Evolutionary conservation across 163 green algal genomes (phyloP), one percentile per base, ranked within the genome.

Genomic region (Prototheca wickerhamii): DNA sequence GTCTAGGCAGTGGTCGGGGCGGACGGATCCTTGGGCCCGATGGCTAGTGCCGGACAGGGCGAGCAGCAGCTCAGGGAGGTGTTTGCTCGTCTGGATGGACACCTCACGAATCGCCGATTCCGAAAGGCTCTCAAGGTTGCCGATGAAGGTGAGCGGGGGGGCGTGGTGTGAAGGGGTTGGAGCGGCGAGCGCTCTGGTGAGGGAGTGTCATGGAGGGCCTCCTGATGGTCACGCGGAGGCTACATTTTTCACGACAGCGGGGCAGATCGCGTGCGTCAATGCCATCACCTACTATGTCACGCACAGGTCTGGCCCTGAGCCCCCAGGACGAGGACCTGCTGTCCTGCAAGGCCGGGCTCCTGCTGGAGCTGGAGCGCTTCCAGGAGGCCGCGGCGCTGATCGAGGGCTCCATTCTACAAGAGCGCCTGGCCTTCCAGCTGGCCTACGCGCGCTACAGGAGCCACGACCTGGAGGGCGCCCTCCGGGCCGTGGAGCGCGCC

Each of bases 401-500:
- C 10, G 46, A 71, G 0, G 59, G 57, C 42, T 76, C 64, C 50
- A 32, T 58, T 4, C 58, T 82, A 25, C 60, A 58, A 17, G 26
- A 55, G 17, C n/a, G 58, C 29, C 72, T 90, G 63, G 62, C 64
- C 4, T 94, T 89, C 71, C 83, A 94, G 63, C 76, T 89, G 82
- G 87, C 86, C 1, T 94, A 95, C 73, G 89, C 82, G 71, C 64
- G 88, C 20, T 95, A 93, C 75, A 75, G 84, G 0, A 26, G 77
- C 20, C 79, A 75, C n/a, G 73, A 77, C 53, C 73, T 90, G 50
- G 64, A 86, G n/a, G 73, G 90, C 71, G 85, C 67, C 15, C 64
- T 65, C 23, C 1, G 34, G 25, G 29, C 0, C 2, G 43, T 26
- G 23, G 4, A 34, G 23, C 12, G 23, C 21, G 3, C n/a, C 57